Conservation (phyloP, 2,329 filamentous ascomycete genomes). For the Neopestalotiopsis rosae region DNA sequence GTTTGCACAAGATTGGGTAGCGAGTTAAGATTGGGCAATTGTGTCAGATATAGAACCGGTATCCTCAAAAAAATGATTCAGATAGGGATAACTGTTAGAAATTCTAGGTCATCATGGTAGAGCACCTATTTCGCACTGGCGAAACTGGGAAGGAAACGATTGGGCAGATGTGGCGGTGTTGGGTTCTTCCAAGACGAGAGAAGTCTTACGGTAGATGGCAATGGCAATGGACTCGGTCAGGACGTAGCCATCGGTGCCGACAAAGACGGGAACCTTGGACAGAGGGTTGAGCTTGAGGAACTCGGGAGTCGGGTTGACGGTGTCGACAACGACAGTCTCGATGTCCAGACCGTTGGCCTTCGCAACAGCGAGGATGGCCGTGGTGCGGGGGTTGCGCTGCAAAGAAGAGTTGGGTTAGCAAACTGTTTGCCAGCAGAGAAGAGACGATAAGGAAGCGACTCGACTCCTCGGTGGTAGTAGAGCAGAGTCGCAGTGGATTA, state of each 20-base stretch:
- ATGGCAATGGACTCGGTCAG: constrained; percentile 93
- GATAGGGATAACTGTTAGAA: constrained; percentile 98
- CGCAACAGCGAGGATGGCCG: constrained; percentile 87
- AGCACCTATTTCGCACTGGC: constrained; percentile 22
- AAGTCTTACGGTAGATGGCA: constrained; percentile 88
- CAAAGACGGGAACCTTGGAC: constrained; percentile 91
- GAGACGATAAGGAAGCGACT: background rate
- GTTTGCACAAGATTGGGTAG: constrained; percentile 35
- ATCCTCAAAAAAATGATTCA: constrained; percentile 71
- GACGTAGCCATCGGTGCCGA: constrained; percentile 88
- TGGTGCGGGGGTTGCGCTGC: constrained; percentile 78
- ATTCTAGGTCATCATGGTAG: constrained; percentile 73
- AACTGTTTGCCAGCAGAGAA: constrained; percentile 14
- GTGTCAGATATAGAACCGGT: constrained; percentile 81
- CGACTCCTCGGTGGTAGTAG: background rate
- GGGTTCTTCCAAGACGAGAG: constrained; percentile 20
- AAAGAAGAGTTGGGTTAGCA: constrained; percentile 19
- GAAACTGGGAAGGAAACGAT: background rate
- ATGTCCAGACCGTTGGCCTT: constrained; percentile 97
- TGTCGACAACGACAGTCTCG: constrained; percentile 78
- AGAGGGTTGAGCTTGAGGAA: constrained; percentile 87
- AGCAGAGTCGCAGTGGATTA: background rate
- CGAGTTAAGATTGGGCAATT: constrained; percentile 23
- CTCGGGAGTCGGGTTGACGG: constrained; percentile 70
- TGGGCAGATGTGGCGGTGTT: constrained; percentile 21